phyloP scores from a whole-genome alignment of 805 yeast species.

The Candida yuanshanica region DNA sequence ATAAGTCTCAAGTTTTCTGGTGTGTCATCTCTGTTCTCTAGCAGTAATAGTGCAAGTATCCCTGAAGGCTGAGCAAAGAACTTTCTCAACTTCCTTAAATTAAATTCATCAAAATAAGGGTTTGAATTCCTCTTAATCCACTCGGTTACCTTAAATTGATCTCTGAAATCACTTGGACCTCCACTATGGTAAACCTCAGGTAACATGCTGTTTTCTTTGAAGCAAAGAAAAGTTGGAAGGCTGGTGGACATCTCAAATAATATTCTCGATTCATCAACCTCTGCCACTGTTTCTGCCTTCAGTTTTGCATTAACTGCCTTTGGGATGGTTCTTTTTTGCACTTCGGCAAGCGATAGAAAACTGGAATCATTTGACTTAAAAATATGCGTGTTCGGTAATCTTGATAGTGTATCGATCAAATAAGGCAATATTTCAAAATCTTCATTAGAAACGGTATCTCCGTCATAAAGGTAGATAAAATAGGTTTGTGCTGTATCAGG shows the following conservation, averaged over 20 bases:
- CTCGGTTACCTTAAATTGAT: conserved; percentile 37
- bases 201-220: conserved; percentile 50
- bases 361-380: conserved; percentile 45
- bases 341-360: conserved; percentile 30
- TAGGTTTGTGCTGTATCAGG: conserved; percentile 37
- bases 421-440: conserved; percentile 59
- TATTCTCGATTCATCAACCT: conserved; percentile 41
- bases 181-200: conserved; percentile 53
- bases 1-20: conserved; percentile 23
- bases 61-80: conserved; percentile 2
- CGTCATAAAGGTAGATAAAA: conserved; percentile 49
- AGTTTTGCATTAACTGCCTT: conserved; percentile 38
- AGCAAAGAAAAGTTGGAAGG: conserved; percentile 55
- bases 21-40: conserved; percentile 4
- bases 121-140: conserved; percentile 42
- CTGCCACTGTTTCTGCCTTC: conserved; percentile 25
- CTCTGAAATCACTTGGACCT: conserved; percentile 59
- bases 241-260: conserved; percentile 49
- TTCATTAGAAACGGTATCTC: conserved; percentile 47
- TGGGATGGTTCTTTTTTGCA: conserved; percentile 32
- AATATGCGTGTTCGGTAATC: conserved; percentile 50
- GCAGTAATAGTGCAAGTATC: conserved; percentile 12
- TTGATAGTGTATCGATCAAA: conserved; percentile 53
- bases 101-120: conserved; percentile 51
- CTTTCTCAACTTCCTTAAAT: conserved; percentile 12